phyloP scores from a whole-genome alignment of 208 protist species.

The Leishmania braziliensis region DNA sequence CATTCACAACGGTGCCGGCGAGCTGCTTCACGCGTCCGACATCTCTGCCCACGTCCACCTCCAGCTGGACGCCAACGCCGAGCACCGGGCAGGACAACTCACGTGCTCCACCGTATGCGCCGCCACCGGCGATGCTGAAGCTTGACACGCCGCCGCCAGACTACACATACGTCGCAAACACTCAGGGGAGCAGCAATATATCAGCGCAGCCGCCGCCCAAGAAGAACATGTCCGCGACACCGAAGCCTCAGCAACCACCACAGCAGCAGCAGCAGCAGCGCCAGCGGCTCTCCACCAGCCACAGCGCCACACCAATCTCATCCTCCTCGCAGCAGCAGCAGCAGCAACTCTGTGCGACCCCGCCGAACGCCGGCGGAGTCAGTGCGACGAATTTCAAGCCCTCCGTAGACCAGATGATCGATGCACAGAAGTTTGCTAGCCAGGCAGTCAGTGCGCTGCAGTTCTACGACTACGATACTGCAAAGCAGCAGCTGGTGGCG shows the following conservation, averaged over 20 bases:
- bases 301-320: neutral
- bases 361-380: neutral
- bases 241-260: neutral
- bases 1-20: conserved; percentile 11
- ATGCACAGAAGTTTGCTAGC: conserved; percentile 74
- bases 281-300: neutral
- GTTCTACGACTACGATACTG: conserved; percentile 76
- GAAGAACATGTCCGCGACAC: neutral
- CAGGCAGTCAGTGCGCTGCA: conserved; percentile 79
- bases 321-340: conserved; percentile 2
- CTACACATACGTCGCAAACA: conserved; percentile 8
- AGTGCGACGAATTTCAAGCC: conserved; percentile 21
- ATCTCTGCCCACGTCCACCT: conserved; percentile 1
- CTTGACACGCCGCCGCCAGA: conserved; percentile 14
- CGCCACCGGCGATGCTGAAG: neutral
- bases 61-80: neutral
- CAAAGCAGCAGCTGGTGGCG: conserved; percentile 48
- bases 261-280: neutral
- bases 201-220: neutral
- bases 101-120: neutral
- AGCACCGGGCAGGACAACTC: neutral
- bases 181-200: neutral
- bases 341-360: conserved; percentile 11
- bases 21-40: conserved; percentile 17
- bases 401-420: conserved; percentile 74